Evolutionary conservation across 352 stramenopile genomes (phyloP), one percentile per base, ranked within the genome.

Genomic region (Aphanomyces stellatus): DNA sequence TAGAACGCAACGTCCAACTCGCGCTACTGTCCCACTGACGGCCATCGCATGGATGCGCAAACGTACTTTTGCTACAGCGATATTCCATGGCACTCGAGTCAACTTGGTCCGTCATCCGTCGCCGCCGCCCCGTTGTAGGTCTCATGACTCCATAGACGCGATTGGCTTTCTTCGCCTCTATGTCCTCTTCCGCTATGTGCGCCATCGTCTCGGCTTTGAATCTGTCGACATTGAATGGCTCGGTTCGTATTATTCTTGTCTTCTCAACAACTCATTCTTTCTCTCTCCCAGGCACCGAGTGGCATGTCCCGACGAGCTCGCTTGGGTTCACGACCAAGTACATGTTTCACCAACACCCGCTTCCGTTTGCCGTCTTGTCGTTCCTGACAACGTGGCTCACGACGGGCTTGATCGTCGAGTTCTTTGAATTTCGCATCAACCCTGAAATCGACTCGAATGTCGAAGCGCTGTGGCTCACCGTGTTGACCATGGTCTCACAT

Each of bases 271-370:
- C n/a, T n/a, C n/a, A 33, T 30, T 41, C 13, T 30, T 4, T 46
- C 53, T 10, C 28, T 46, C 15, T 41, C 4, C 4, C 27, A 67
- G 60, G 60, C 7, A 59, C 60, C 3, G 37, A 67, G 24, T 67
- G 60, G 60, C 60, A 67, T 42, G 60, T 67, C 10, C 43, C 28
- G 17, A 67, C 60, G 2, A 28, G 33, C 11, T 67, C 60, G 4
- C 48, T 67, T n/a, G 48, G 37, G 60, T 67, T 67, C 17, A 60
- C 60, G 24, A 25, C 28, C 60, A 67, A 67, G 60, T 57, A 67
- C 49, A 60, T 67, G 60, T 67, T 67, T 42, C 43, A 46, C 22
- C 1, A 56, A 33, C 60, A 60, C 25, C 60, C 60, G 4, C 40
- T 67, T 8, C 24, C n/a, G 37, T 67, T 67, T 59, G 48, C 60